Conservation (phyloP, 805 yeast genomes). For the Metschnikowia santaceciliae region DNA sequence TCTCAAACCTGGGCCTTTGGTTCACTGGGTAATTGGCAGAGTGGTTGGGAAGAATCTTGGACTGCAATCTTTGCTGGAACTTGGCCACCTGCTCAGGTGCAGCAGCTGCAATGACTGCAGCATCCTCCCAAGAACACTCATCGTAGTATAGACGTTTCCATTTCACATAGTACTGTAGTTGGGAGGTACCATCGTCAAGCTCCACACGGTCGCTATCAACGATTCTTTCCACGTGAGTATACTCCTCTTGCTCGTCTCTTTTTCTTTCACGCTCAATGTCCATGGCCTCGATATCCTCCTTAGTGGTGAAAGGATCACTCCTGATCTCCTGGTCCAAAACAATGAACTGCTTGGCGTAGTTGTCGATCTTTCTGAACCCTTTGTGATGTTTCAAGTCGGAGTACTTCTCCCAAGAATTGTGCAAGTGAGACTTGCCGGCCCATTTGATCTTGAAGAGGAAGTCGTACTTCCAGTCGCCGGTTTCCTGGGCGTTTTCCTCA, state of each 20-base stretch:
- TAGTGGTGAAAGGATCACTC: conserved; percentile 74
- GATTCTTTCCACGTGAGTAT: conserved; percentile 82
- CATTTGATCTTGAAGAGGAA: conserved; percentile 72
- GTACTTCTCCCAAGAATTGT: conserved; percentile 90
- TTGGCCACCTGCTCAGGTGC: conserved; percentile 82
- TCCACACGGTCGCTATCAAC: conserved; percentile 77
- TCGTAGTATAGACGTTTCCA: conserved; percentile 94
- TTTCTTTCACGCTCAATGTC: conserved; percentile 85
- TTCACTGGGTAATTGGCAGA: conserved; percentile 70
- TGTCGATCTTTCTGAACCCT: conserved; percentile 85
- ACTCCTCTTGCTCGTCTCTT: conserved; percentile 80
- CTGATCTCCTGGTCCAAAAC: conserved; percentile 72
- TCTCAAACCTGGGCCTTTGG: conserved; percentile 84
- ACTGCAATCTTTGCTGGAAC: conserved; percentile 75
- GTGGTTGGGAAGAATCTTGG: conserved; percentile 78
- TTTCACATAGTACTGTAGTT: conserved; percentile 79
- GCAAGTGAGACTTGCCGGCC: conserved; percentile 84
- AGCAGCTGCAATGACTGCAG: conserved; percentile 75
- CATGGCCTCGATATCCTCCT: conserved; percentile 91
- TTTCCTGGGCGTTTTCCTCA: conserved; percentile 34
- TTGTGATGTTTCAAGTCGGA: conserved; percentile 46
- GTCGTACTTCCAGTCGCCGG: conserved; percentile 54
- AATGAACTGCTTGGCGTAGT: conserved; percentile 78
- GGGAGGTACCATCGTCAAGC: conserved; percentile 59
- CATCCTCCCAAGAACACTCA: conserved; percentile 96